These are phyloP conservation scores for Penicillium cataractarum DNA, from an alignment of 495 filamentous ascomycete species.

Conservation along the genomic window DNA sequence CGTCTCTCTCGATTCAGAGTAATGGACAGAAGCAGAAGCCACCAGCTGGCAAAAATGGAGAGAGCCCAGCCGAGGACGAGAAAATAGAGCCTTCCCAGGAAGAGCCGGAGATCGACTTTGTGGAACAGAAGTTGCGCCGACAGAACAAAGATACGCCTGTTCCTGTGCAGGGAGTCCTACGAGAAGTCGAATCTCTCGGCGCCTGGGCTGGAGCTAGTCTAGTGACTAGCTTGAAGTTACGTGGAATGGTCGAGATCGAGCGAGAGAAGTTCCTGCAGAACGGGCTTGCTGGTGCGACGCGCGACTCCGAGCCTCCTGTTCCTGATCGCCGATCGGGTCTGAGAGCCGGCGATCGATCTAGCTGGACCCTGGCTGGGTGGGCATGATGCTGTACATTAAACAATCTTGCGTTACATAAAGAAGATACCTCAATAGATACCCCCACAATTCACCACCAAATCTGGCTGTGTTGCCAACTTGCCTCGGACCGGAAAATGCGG, in stretches of 20 bases:
- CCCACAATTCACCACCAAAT: constrained; percentile 4
- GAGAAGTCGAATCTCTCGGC: constrained; percentile 81
- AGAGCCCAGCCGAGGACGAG: constrained; percentile 46
- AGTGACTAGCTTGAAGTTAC: constrained; percentile 74
- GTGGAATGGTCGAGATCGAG: constrained; percentile 81
- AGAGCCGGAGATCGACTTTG: constrained; percentile 56
- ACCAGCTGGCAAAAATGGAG: constrained; percentile 18
- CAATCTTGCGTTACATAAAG: constrained; percentile 7
- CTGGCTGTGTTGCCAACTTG: neutral
- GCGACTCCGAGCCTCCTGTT: constrained; percentile 61
- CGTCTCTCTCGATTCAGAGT: constrained; percentile 36
- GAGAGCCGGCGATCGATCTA: constrained; percentile 58
- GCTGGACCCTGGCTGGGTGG: constrained; percentile 84
- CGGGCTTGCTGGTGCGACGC: constrained; percentile 71
- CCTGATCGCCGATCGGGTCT: constrained; percentile 57
- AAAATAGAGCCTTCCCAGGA: constrained; percentile 34
- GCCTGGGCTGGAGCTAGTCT: constrained; percentile 90
- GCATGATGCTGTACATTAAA: constrained; percentile 49
- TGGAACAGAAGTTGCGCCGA: constrained; percentile 63
- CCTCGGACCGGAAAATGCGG: constrained; percentile 14
- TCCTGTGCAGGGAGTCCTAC: constrained; percentile 60
- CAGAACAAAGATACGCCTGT: constrained; percentile 51
- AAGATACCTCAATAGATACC: constrained; percentile 24
- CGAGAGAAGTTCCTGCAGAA: constrained; percentile 80
- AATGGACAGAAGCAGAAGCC: constrained; percentile 9